Percentiles rank a stretch among this genome's conserved stretches.
phyloP scores from a whole-genome alignment of 1,284 basidiomycete species.

The Pseudozyma pruni region DNA sequence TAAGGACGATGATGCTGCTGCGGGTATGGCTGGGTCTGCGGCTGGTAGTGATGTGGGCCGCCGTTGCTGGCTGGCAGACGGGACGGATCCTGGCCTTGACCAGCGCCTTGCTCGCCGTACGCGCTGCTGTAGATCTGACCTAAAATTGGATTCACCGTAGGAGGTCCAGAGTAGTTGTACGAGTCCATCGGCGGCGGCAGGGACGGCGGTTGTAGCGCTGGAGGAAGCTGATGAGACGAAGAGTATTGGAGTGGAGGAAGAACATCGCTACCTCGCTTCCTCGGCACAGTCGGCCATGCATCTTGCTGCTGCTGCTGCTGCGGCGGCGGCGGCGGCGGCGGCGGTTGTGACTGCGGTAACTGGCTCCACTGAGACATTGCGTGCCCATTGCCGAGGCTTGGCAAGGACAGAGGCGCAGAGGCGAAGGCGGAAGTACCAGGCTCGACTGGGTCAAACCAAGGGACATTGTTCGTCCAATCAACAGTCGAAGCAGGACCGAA shows the following conservation, averaged over 20 bases:
- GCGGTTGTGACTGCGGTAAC: not conserved
- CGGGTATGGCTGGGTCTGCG: conserved; percentile 1
- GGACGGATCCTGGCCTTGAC: conserved; percentile 2
- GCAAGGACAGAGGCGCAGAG: not conserved
- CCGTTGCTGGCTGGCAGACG: conserved; percentile 5
- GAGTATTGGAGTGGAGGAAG: conserved; percentile 26
- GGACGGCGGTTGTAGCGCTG: no score
- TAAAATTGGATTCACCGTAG: not conserved
- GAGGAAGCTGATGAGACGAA: not conserved
- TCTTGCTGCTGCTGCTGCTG: no score
- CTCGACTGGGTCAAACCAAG: conserved; percentile 44
- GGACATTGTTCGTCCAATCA: conserved; percentile 47
- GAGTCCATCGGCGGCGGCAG: conserved; percentile 4
- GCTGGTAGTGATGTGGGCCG: conserved; percentile 9
- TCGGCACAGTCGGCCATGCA: conserved; percentile 15
- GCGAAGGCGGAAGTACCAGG: conserved; percentile 1
- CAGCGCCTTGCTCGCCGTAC: conserved; percentile 6
- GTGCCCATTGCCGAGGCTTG: conserved; percentile 15
- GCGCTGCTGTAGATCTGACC: not conserved
- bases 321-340: not conserved
- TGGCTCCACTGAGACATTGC: conserved; percentile 11
- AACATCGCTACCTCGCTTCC: conserved; percentile 18
- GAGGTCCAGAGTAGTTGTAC: conserved; percentile 7
- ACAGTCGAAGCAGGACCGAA: conserved; percentile 22
- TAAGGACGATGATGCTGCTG: conserved; percentile 7